phyloP scores from a whole-genome alignment of 441 rosid genomes.

The Euphorbia corollata region DNA sequence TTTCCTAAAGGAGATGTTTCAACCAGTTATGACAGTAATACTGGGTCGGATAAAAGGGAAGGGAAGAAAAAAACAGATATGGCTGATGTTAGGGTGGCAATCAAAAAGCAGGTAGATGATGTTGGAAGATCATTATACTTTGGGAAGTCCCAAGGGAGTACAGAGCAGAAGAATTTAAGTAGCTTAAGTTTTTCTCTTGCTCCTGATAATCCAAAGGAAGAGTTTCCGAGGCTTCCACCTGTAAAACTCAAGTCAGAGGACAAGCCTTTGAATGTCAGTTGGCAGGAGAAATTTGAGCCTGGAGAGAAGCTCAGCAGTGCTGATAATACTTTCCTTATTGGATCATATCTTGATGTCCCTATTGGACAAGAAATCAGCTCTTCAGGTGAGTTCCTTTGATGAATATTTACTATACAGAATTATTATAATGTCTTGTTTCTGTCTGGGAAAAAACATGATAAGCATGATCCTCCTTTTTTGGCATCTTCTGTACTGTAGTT shows the following conservation, averaged over 20 bases:
- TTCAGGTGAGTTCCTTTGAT: conserved; percentile 53
- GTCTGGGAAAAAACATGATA: no score
- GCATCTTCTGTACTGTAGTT: not conserved
- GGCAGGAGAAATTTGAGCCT: conserved; percentile 77
- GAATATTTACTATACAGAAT: not conserved
- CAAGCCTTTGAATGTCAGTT: conserved; percentile 49
- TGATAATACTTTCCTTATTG: conserved; percentile 59
- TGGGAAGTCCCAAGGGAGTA: conserved; percentile 48
- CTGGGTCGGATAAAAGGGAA: conserved; percentile 43
- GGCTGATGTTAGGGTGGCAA: conserved; percentile 47
- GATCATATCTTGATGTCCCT: conserved; percentile 83
- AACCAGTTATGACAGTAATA: conserved; percentile 30
- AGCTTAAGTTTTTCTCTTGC: conserved; percentile 39
- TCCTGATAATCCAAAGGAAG: conserved; percentile 61
- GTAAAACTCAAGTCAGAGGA: conserved; percentile 88
- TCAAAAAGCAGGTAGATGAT: conserved; percentile 79
- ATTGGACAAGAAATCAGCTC: conserved; percentile 79
- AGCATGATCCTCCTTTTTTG: not conserved
- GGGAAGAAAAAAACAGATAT: conserved; percentile 54
- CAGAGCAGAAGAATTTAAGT: conserved; percentile 39
- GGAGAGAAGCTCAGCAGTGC: conserved; percentile 40
- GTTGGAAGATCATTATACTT: conserved; percentile 59
- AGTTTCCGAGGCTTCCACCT: conserved; percentile 75
- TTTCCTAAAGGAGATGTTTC: conserved; percentile 45
- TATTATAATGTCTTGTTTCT: not conserved